Evolutionary conservation across 805 yeast species (phyloP).

Genomic region (Sugiyamaella marilandica): DNA sequence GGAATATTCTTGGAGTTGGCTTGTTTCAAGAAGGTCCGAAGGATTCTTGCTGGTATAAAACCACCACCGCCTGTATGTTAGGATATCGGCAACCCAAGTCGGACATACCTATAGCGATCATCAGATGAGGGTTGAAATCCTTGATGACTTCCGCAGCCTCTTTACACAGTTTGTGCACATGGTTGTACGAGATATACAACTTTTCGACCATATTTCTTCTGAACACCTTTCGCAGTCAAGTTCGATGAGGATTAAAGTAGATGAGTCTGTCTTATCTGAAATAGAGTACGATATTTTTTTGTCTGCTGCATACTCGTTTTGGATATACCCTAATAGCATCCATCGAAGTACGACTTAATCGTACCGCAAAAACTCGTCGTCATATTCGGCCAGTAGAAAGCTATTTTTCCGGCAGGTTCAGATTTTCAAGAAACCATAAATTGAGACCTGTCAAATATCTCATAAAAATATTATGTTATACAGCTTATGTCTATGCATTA

Average conservation of each 20-base stretch:
- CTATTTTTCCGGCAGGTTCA: neutral
- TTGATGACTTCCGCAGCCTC: constrained; percentile 52
- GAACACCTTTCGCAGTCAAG: neutral
- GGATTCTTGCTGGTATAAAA: constrained; percentile 93
- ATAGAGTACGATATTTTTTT: neutral
- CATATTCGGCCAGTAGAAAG: neutral
- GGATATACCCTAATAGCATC: too few relatives aligned
- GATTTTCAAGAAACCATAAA: neutral
- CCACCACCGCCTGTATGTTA: constrained; percentile 70
- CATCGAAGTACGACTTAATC: neutral
- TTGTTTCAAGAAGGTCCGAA: constrained; percentile 85
- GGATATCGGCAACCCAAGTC: neutral
- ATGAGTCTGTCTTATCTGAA: neutral
- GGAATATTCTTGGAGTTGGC: constrained; percentile 85
- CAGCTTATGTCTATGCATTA: constrained; percentile 1
- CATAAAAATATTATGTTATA: neutral
- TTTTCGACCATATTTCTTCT: constrained; percentile 30
- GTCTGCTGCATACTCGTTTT: neutral
- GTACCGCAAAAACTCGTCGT: neutral
- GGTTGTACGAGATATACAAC: constrained; percentile 66
- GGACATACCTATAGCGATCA: constrained; percentile 76
- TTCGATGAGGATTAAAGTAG: neutral
- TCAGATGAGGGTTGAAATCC: constrained; percentile 75
- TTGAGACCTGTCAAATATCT: too few relatives aligned
- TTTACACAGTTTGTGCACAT: constrained; percentile 79